phyloP scores from a whole-genome alignment of 2,329 filamentous ascomycete species.

The Sphaerostilbella broomeana region DNA sequence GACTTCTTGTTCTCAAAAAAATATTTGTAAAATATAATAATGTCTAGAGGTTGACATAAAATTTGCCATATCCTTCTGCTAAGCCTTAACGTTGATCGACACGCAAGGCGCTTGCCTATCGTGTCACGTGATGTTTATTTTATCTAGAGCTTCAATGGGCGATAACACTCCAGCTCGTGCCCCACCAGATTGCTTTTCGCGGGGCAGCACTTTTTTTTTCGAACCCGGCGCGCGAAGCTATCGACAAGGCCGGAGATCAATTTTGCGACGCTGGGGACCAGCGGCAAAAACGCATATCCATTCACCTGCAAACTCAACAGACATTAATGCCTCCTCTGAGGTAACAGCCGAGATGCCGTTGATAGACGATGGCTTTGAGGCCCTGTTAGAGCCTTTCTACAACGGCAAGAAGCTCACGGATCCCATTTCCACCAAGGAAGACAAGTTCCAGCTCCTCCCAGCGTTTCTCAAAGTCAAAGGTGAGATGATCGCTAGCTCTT shows the following conservation, averaged over 20 bases:
- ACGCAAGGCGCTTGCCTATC: too few species aligned
- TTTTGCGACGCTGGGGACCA: background rate
- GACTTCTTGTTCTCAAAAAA: too few species aligned
- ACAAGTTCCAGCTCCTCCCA: slow-evolving; percentile 95
- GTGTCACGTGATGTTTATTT: too few species aligned
- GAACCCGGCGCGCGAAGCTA: slow-evolving; percentile 8
- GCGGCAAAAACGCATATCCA: slow-evolving; percentile 12
- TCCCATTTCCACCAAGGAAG: slow-evolving; percentile 59
- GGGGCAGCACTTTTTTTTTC: slow-evolving; percentile 14
- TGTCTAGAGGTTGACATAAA: too few species aligned
- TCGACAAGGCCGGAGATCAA: slow-evolving; percentile 10
- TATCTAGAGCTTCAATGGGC: too few species aligned
- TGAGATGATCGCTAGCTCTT: slow-evolving; percentile 23
- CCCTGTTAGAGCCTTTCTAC: slow-evolving; percentile 60
- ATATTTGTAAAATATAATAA: too few species aligned
- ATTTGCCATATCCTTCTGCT: too few species aligned
- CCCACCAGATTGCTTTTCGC: slow-evolving; percentile 11
- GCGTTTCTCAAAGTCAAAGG: slow-evolving; percentile 98
- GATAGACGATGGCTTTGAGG: slow-evolving; percentile 59
- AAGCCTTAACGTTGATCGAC: too few species aligned
- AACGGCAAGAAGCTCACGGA: slow-evolving; percentile 62
- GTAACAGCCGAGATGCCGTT: slow-evolving; percentile 41
- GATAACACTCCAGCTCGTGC: background rate
- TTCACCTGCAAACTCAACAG: background rate
- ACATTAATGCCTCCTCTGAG: slow-evolving; percentile 24